Evolutionary conservation across 2,329 filamentous ascomycete species (phyloP).

Genomic region (Mariannaea sp.): DNA sequence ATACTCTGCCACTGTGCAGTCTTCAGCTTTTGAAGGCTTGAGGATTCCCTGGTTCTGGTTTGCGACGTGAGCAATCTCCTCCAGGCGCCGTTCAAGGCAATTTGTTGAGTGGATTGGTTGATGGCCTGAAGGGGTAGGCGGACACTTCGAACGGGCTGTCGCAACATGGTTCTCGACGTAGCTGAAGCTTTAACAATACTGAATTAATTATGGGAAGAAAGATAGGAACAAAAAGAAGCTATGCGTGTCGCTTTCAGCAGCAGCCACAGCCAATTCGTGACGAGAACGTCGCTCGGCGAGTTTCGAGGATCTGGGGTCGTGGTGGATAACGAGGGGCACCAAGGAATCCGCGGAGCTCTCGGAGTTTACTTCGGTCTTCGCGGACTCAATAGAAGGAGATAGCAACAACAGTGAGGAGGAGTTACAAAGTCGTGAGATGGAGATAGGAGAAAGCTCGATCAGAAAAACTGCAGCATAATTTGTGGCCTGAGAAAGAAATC

Average conservation of each 20-base stretch:
- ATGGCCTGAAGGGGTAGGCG: slow-evolving; percentile 29
- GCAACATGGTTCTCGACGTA: slow-evolving; percentile 32
- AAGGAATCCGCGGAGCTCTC: slow-evolving; percentile 30
- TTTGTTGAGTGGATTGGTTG: slow-evolving; percentile 25
- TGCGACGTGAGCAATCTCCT: slow-evolving; percentile 38
- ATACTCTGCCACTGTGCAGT: slow-evolving; percentile 27
- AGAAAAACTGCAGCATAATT: background rate
- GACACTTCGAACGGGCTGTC: slow-evolving; percentile 34
- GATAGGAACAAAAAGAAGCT: background rate
- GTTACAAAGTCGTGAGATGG: slow-evolving; percentile 22
- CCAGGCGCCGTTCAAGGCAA: slow-evolving; percentile 38
- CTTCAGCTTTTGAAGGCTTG: slow-evolving; percentile 31
- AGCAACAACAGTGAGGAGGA: slow-evolving; percentile 6
- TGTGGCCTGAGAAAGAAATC: slow-evolving; percentile 18
- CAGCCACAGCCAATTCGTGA: background rate
- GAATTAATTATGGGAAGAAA: background rate
- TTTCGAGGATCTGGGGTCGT: background rate
- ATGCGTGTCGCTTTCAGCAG: background rate
- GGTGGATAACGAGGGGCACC: slow-evolving; percentile 1
- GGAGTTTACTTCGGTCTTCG: slow-evolving; percentile 23
- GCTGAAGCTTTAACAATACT: background rate
- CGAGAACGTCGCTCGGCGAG: background rate
- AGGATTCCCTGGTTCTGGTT: slow-evolving; percentile 23
- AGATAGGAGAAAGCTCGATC: too few relatives aligned
- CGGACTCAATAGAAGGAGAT: slow-evolving; percentile 12